Evolutionary conservation across 176 grass and related monocot genomes (phyloP), one percentile per base, ranked within the genome.

Genomic region (Eleusine coracana): DNA sequence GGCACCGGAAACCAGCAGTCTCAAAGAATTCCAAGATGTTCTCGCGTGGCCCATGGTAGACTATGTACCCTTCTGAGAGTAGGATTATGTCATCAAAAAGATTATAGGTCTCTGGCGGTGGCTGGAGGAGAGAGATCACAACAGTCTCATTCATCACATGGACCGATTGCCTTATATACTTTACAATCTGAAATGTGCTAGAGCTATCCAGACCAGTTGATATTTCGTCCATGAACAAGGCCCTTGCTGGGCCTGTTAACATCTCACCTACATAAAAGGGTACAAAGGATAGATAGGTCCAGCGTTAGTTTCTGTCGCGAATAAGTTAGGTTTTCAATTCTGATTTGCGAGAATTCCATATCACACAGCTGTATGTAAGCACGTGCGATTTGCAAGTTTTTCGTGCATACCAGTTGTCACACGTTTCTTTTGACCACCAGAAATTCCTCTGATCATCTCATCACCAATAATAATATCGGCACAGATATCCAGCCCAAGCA

Each of bases 141-240:
- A 91, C 92, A 13, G 89, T 94, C 59, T 83, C 81, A 72, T 89
- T 88, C 89, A 91, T 79, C 74, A 91, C 84, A 76, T 91, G 92
- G 67, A 91, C 92, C 68, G 85, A 68, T 18, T 94, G 89, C 4
- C 85, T 82, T 16, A 94, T 82, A 54, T 64, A 94, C 48, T 89
- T 91, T 1, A 94, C 87, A 72, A 91, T 91, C 81, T 94, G 73
- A 71, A 89, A 94, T 61, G 92, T 94, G 68, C 89, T 94, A 54
- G 89, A 87, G 29, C 92, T 94, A 80, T 94, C 92, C 23, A 94
- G 87, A 12, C 92, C 92, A 7, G 92, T 94, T 18, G 92, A 94
- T 74, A 94, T 94, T 75, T 94, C 92, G 28, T 94, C 92, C 92
- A 94, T 91, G 81, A 94, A 94, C 41, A 94, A 70, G 55, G 92